A percentile compares a stretch with the other conserved stretches of the same genome.
Conservation (phyloP, 768 basidiomycete genomes). For the Kondoa subrosea region DNA sequence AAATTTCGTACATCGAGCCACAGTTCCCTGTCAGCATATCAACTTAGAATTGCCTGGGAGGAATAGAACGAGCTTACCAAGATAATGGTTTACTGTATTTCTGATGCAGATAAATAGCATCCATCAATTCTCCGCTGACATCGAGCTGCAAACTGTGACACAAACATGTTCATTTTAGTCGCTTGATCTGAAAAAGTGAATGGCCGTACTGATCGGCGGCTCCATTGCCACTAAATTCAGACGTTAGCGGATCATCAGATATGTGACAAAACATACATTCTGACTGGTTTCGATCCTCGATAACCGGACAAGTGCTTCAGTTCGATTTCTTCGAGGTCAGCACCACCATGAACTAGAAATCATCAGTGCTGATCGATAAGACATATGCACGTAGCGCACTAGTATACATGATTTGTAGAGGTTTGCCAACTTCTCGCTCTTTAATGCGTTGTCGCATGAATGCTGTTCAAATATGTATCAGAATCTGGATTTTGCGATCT, state of each 20-base stretch:
- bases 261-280: too few relatives aligned
- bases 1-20: neutral
- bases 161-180: too few relatives aligned
- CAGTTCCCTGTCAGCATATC: neutral
- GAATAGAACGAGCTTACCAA: conserved; percentile 33
- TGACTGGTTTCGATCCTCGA: conserved; percentile 29
- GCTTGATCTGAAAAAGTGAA: too few relatives aligned
- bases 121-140: conserved; percentile 83
- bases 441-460: conserved; percentile 18
- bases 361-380: too few relatives aligned
- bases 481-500: too few relatives aligned
- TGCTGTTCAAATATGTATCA: too few relatives aligned
- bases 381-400: too few relatives aligned
- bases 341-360: conserved; percentile 64
- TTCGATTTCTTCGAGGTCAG: conserved; percentile 64
- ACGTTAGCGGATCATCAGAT: too few relatives aligned
- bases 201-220: too few relatives aligned
- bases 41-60: conserved; percentile 9
- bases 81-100: conserved; percentile 41
- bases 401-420: conserved; percentile 84
- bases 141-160: conserved; percentile 81
- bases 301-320: conserved; percentile 63
- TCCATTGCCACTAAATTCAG: too few relatives aligned
- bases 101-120: conserved; percentile 66
- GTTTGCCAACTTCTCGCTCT: conserved; percentile 53